These are phyloP conservation scores for Fusarium robinianum DNA, from an alignment of 2,329 filamentous ascomycete genomes.

Conservation along the genomic window DNA sequence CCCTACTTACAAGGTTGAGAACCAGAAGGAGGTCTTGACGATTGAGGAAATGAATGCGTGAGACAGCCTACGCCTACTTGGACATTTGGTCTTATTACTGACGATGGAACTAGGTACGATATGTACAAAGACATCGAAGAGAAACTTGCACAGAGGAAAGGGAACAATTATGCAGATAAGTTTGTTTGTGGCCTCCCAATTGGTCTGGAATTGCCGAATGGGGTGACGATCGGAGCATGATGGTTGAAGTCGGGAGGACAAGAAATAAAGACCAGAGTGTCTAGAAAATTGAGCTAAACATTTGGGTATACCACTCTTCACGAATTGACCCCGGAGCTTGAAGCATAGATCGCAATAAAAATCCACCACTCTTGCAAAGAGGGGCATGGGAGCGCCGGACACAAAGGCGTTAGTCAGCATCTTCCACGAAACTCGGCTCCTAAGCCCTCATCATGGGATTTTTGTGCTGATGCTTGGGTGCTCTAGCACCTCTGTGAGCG, in stretches of 20 bases:
- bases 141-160: conserved; percentile 44
- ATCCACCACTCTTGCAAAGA: too few relatives aligned
- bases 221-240: conserved; percentile 44
- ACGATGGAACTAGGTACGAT: conserved; percentile 51
- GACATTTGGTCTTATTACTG: not conserved
- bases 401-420: too few relatives aligned
- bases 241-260: not conserved
- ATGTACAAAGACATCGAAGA: conserved; percentile 62
- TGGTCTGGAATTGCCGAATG: conserved; percentile 54
- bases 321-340: too few relatives aligned
- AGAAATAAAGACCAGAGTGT: too few relatives aligned
- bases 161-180: conserved; percentile 42
- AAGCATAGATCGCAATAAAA: too few relatives aligned
- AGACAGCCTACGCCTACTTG: conserved; percentile 31
- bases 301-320: too few relatives aligned
- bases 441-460: too few relatives aligned
- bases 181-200: conserved; percentile 52
- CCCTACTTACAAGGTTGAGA: conserved; percentile 63
- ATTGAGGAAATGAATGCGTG: conserved; percentile 72
- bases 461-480: too few relatives aligned
- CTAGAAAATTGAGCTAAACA: too few relatives aligned
- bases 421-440: too few relatives aligned
- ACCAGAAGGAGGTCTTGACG: conserved; percentile 64
- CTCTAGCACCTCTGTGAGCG: too few relatives aligned
- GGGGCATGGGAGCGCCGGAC: too few relatives aligned